Percentiles rank a stretch among this genome's conserved stretches.
These are phyloP conservation scores for Hericium alpestre DNA, from an alignment of 768 basidiomycete genomes.

Conservation along the genomic window DNA sequence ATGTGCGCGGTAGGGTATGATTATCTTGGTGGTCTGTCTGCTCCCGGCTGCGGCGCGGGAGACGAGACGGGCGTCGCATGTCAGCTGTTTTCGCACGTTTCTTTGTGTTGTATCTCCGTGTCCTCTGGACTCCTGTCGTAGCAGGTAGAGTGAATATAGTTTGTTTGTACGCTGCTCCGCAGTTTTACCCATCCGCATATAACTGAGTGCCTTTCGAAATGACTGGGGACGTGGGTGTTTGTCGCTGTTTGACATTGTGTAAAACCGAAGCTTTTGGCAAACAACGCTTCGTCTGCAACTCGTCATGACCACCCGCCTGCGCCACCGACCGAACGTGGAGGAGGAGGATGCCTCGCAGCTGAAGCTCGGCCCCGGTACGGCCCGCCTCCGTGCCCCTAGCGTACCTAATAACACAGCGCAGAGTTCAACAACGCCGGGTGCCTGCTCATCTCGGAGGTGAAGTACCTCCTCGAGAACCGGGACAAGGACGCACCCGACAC, in stretches of 20 bases:
- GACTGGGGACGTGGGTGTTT: background rate
- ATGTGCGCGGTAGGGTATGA: background rate
- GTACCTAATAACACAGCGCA: slow-evolving; percentile 15
- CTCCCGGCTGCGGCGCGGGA: background rate
- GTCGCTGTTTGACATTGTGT: background rate
- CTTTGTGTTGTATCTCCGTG: background rate
- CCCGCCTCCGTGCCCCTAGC: too few species aligned
- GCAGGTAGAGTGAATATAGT: background rate
- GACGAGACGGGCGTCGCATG: background rate
- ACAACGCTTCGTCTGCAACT: background rate
- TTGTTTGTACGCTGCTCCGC: background rate
- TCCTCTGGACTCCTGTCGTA: background rate
- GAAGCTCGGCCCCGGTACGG: slow-evolving; percentile 65
- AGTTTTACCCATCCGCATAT: background rate
- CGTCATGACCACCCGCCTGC: slow-evolving; percentile 41
- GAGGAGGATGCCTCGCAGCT: slow-evolving; percentile 81
- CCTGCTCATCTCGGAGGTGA: slow-evolving; percentile 85
- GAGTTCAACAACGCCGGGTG: slow-evolving; percentile 91
- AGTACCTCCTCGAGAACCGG: slow-evolving; percentile 78
- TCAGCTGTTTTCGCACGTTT: background rate
- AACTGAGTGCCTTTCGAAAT: background rate
- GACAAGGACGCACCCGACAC: slow-evolving; percentile 85
- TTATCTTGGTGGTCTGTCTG: background rate
- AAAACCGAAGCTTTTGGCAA: background rate
- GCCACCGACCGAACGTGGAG: slow-evolving; percentile 56